Percentiles rank a stretch among this genome's conserved stretches.
phyloP scores from a whole-genome alignment of 306 rosid genomes.

The Medicago lupulina region DNA sequence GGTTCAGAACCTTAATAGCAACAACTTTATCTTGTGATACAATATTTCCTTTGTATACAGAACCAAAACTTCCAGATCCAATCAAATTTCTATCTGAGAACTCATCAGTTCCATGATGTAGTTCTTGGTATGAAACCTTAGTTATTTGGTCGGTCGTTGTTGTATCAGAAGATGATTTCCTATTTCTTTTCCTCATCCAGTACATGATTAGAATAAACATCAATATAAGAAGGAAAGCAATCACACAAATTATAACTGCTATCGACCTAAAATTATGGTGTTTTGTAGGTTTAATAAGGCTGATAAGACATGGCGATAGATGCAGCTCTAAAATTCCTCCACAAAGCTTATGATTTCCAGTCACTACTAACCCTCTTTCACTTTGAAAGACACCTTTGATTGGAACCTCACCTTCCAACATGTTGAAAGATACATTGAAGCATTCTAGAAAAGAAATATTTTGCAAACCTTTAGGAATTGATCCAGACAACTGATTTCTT shows the following conservation, averaged over 20 bases:
- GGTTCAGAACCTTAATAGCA: background rate
- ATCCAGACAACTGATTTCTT: background rate
- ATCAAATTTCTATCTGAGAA: background rate
- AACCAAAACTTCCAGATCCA: background rate
- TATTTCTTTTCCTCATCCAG: background rate
- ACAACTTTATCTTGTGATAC: background rate
- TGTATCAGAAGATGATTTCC: background rate
- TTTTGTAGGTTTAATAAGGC: too few relatives aligned
- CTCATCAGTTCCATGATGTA: background rate
- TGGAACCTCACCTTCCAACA: constrained; percentile 1
- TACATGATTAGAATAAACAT: background rate
- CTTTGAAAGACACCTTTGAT: background rate
- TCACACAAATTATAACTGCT: background rate
- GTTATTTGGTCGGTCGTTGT: background rate
- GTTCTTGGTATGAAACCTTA: background rate
- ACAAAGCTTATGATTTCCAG: background rate
- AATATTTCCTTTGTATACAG: background rate
- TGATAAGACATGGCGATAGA: background rate
- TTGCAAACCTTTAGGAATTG: background rate
- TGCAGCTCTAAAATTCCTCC: background rate
- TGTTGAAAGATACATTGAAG: background rate
- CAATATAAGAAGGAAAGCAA: background rate
- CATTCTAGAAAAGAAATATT: background rate
- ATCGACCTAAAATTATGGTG: background rate
- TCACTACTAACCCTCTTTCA: background rate